Evolutionary conservation across 169 alveolate species (phyloP), one percentile per base, ranked within the genome.

Genomic region (Plasmodium vivax): DNA sequence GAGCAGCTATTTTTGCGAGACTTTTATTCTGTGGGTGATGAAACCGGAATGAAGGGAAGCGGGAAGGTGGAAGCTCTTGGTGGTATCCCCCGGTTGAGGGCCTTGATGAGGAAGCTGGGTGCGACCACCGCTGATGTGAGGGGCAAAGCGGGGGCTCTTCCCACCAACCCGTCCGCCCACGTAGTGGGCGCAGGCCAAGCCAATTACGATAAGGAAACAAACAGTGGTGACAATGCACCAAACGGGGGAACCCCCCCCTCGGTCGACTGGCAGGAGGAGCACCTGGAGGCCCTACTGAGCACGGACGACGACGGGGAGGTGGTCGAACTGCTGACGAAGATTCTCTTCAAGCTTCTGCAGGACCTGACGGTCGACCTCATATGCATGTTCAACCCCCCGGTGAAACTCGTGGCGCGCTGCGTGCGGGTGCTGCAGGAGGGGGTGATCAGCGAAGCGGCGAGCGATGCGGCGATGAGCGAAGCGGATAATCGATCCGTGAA

Each of bases 321-420:
- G 12, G 45, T 92, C 23, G 68, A 43, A 32, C 8, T 47, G 8
- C 58, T 92, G 56, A 9, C 23, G 45, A 38, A 81, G 38, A 36
- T 71, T 19, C 41, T 92, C 62, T 92, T 92, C 84, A 82, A 43
- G 14, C 81, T 19, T 51, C 62, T 92, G 58, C 43, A 45, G 58
- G 77, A 92, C 36, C 14, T 71, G 30, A 92, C 92, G 10, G 58
- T 82, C 6, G 95, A 92, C 43, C 38, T 56, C 34, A 72, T 92
- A 92, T 92, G 82, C 84, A 51, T 92, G 71, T 82, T 72, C 27
- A 92, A 82, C 38, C 95, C 95, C 12, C 82, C 92, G 5, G 30
- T 71, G 75, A 68, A 92, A 71, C 19, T 81, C 1, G 32, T 92
- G n/a, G 92, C 83, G 27, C 36, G 8, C 4, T 81, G 32, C 12